These are phyloP conservation scores for Phyllosticta capitalensis DNA, from an alignment of 2,329 filamentous ascomycete species.

Conservation along the genomic window DNA sequence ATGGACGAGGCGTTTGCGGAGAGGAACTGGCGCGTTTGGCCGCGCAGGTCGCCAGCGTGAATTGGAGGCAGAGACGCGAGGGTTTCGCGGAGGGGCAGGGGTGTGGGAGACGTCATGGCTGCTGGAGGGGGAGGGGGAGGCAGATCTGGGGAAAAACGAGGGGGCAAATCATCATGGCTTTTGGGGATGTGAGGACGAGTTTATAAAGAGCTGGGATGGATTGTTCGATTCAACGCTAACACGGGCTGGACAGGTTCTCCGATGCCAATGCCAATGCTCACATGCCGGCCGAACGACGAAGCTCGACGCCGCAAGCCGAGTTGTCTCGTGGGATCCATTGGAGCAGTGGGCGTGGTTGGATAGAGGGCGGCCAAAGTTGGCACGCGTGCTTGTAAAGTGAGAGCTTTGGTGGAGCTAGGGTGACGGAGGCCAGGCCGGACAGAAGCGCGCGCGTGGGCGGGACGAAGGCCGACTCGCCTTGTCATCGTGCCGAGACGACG, in stretches of 20 bases:
- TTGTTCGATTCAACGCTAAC: neutral
- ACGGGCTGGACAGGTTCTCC: neutral
- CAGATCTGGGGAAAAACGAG: neutral
- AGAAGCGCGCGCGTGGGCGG: conserved; percentile 9
- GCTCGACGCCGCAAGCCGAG: neutral
- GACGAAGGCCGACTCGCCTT: conserved; percentile 6
- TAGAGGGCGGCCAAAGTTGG: neutral
- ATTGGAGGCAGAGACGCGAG: conserved; percentile 16
- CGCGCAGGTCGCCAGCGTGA: conserved; percentile 14
- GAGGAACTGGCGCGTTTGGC: conserved; percentile 16
- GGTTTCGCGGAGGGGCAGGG: conserved; percentile 12
- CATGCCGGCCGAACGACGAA: neutral
- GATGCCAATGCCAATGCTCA: neutral
- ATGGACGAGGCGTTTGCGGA: conserved; percentile 15
- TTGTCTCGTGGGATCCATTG: neutral
- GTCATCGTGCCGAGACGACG: conserved; percentile 7
- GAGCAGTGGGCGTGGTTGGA: neutral
- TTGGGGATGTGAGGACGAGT: neutral
- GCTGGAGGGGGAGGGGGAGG: neutral
- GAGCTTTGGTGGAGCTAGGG: neutral
- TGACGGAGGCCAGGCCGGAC: neutral
- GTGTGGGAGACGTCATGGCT: neutral
- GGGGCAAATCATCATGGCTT: neutral
- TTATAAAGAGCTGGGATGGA: neutral
- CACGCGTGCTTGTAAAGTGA: neutral